Evolutionary conservation across 2,329 filamentous ascomycete species (phyloP).

Genomic region (Colletotrichum simmondsii): DNA sequence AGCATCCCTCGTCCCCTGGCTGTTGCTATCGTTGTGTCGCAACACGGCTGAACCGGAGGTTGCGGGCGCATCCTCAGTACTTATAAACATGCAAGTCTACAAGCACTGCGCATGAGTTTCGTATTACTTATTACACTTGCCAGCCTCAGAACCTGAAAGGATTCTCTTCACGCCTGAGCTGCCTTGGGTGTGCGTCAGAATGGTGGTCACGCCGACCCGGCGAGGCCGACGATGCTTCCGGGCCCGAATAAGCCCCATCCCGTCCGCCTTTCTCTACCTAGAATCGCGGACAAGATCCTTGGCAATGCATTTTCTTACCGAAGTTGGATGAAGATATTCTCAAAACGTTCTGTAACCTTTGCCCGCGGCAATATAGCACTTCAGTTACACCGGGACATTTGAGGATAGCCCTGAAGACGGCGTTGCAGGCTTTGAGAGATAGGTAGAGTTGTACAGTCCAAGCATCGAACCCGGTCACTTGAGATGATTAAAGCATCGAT

Average conservation of each 20-base stretch:
- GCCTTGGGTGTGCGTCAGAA: not conserved
- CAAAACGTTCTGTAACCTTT: slow-evolving; percentile 54
- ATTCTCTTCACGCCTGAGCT: not conserved
- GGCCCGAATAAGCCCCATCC: too few relatives aligned
- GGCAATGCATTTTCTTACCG: not conserved
- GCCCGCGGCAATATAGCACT: slow-evolving; percentile 45
- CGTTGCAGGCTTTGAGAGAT: slow-evolving; percentile 56
- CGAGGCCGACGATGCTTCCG: not conserved
- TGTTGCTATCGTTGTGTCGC: not conserved
- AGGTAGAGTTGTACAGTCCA: not conserved
- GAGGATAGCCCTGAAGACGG: slow-evolving; percentile 62
- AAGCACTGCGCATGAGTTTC: not conserved
- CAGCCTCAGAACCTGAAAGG: not conserved
- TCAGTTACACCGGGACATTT: slow-evolving; percentile 61
- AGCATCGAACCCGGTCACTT: too few relatives aligned
- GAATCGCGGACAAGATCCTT: not conserved
- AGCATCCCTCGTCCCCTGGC: not conserved
- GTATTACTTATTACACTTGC: not conserved
- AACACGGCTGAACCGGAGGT: not conserved
- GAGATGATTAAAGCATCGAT: too few relatives aligned
- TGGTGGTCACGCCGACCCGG: not conserved
- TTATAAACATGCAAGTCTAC: not conserved
- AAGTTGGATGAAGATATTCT: slow-evolving; percentile 52
- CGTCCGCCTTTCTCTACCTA: not conserved
- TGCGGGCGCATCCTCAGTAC: not conserved